phyloP scores from a whole-genome alignment of 192 early-diverging fungal species.

The Pilobolus umbonatus region DNA sequence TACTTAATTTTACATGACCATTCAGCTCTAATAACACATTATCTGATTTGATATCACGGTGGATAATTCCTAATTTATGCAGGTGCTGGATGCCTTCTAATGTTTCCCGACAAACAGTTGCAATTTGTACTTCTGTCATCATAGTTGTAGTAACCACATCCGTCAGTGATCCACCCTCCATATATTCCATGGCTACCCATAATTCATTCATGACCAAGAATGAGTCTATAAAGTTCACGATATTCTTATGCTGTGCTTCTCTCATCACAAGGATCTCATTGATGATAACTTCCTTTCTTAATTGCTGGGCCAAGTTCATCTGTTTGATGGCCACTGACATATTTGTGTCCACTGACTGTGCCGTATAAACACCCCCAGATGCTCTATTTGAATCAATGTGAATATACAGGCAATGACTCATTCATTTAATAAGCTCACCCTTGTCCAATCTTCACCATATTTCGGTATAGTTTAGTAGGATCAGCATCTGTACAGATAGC shows the following conservation, averaged over 20 bases:
- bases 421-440: slow-evolving; percentile 28
- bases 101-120: slow-evolving; percentile 78
- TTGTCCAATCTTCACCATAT: slow-evolving; percentile 41
- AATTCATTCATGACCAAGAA: slow-evolving; percentile 77
- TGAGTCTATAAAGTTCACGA: slow-evolving; percentile 88
- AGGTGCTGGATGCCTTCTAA: slow-evolving; percentile 71
- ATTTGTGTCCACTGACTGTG: slow-evolving; percentile 56
- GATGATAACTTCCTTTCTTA: slow-evolving; percentile 95
- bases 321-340: slow-evolving; percentile 90
- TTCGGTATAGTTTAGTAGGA: slow-evolving; percentile 65
- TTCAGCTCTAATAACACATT: slow-evolving; percentile 68
- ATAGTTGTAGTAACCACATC: slow-evolving; percentile 77
- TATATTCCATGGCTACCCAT: slow-evolving; percentile 93
- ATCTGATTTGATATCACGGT: slow-evolving; percentile 86
- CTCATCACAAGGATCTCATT: slow-evolving; percentile 91
- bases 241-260: slow-evolving; percentile 74
- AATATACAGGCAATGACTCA: too few relatives aligned
- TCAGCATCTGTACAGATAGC: slow-evolving; percentile 88
- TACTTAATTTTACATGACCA: slow-evolving; percentile 74
- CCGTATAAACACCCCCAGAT: slow-evolving; percentile 88
- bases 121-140: slow-evolving; percentile 84
- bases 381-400: slow-evolving; percentile 46
- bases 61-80: slow-evolving; percentile 75
- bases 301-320: slow-evolving; percentile 93
- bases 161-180: slow-evolving; percentile 85